Percentiles rank a stretch among this genome's conserved stretches.
These are phyloP conservation scores for Eimeria falciformis DNA, from an alignment of 169 alveolate species.

Conservation along the genomic window DNA sequence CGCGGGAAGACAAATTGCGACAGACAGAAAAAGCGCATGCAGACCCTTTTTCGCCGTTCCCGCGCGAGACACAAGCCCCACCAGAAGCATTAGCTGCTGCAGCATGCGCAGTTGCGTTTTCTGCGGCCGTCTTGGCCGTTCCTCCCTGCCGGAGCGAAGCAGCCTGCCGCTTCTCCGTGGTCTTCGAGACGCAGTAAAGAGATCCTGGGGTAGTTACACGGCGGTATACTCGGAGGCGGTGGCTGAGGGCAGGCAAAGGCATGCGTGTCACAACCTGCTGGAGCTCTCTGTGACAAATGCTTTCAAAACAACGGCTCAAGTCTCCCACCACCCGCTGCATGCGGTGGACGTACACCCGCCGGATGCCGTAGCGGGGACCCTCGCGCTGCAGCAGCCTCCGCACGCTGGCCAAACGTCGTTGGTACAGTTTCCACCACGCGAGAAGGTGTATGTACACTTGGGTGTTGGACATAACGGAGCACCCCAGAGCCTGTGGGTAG, in stretches of 20 bases:
- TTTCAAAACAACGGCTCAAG: slow-evolving; percentile 57
- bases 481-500: slow-evolving; percentile 26
- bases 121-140: slow-evolving; percentile 5
- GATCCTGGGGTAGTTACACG: slow-evolving; percentile 23
- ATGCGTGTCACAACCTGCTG: background rate
- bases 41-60: too few species aligned
- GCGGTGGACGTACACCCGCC: slow-evolving; percentile 28
- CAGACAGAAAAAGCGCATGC: background rate
- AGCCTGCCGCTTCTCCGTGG: background rate
- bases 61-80: too few species aligned
- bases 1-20: background rate
- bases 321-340: slow-evolving; percentile 62
- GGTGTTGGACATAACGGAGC: slow-evolving; percentile 55
- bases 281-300: slow-evolving; percentile 38
- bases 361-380: slow-evolving; percentile 52
- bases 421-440: slow-evolving; percentile 48
- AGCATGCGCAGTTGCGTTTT: background rate
- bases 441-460: slow-evolving; percentile 47
- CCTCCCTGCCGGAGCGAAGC: background rate
- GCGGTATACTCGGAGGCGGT: slow-evolving; percentile 13
- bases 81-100: slow-evolving; percentile 2
- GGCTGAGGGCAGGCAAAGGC: slow-evolving; percentile 21
- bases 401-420: background rate
- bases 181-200: background rate
- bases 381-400: slow-evolving; percentile 10